Evolutionary conservation across 306 rosid species (phyloP), one percentile per base, ranked within the genome.

Genomic region (Datisca glomerata): DNA sequence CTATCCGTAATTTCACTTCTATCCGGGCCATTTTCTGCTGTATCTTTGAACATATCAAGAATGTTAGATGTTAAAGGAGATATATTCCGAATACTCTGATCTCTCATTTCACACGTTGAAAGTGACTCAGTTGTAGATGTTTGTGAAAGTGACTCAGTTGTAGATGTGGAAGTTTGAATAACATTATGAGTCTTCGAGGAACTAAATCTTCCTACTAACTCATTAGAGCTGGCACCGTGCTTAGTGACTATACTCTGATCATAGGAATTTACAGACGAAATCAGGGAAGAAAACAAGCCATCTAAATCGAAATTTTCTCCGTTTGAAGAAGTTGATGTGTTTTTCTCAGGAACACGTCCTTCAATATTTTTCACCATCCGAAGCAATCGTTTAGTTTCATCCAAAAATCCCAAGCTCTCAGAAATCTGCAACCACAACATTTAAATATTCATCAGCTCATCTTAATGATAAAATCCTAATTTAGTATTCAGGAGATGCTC

Each of bases 371-470:
- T 55, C 43, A 51, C 59, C 51, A 56, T 75, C 18, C 33, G 40
- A 40, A 86, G 63, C 31, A 72, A 20, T 44, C 71, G 69, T 49
- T 57, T 74, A 47, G 85, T 64, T 47, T 74, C 71, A 18, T 66
- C 72, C 57, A 79, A 46, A 55, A 79, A 57, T 11, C 67, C 75
- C 16, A 47, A 15, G 20, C 51, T 57, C 68, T 80, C 85, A 47
- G 38, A 53, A 45, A 76, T 69, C 93, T 86, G 73, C 49, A 63
- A 33, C 44, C 51, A 53, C 44, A 66, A 32, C 47, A 52, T 40
- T 21, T n/a, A n/a, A n/a, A n/a, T n/a, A n/a, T n/a, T n/a, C n/a
- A n/a, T n/a, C n/a, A n/a, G n/a, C n/a, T n/a, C n/a, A n/a, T n/a
- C n/a, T n/a, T n/a, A n/a, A n/a, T n/a, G n/a, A n/a, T n/a, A n/a